Evolutionary conservation across 2,329 filamentous ascomycete genomes (phyloP), one percentile per base, ranked within the genome.

Genomic region (Penicillium sp.): DNA sequence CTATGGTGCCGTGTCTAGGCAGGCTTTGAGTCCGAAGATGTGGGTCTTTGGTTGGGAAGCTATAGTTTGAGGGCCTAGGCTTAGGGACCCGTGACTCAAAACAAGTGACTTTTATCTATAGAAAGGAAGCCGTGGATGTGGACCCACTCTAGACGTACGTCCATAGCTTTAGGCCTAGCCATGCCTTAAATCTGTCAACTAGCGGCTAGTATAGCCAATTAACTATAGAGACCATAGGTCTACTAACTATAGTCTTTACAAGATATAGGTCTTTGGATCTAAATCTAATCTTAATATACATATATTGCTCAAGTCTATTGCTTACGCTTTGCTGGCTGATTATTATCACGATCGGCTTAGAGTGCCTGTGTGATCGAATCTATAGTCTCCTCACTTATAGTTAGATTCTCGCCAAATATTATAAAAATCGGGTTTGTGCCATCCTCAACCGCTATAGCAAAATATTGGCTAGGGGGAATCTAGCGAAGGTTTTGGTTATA

Each of bases 401-500:
- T 30, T 12, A 39, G 12, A 23, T 33, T 14, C 12, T 39, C 25
- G n/a, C 30, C 25, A 4, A 23, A 39, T 34, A 13, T 30, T 11
- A 33, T 33, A 16, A 39, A 34, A 12, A 39, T 9, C 10, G 36
- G 33, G 25, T 39, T 39, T 29, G 23, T 39, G 8, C 36, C 25
- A 39, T 33, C 30, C 16, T 39, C 25, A 9, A 39, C 16, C 12
- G 23, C 36, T 22, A 16, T 6, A 9, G 12, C 16, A 13, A 37
- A 33, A 28, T 17, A 17, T 12, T 23, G 37, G 29, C 27, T 27
- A 15, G 37, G 48, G 20, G 41, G 37, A 2, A 50, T 20, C 39
- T 38, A 25, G 16, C 40, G 43, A 20, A 50, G 35, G 17, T 50
- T 44, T 33, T 35, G 39, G 28, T 51, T 32, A 35, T 52, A 51